Percentiles rank a stretch among this genome's conserved stretches.
phyloP scores from a whole-genome alignment of 805 yeast species.

The Saturnispora galanensis region DNA sequence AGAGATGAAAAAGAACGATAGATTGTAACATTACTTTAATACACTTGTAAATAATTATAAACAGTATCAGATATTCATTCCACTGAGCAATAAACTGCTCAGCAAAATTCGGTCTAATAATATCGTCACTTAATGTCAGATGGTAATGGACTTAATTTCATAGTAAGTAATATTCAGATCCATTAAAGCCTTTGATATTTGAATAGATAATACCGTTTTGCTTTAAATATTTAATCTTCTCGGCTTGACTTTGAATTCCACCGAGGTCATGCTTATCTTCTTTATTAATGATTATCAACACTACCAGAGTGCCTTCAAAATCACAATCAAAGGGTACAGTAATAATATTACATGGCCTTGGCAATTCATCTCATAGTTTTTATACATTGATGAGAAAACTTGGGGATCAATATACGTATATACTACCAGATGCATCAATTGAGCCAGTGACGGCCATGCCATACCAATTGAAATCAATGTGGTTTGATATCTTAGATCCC shows the following conservation, averaged over 20 bases:
- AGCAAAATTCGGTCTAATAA: no score
- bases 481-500: conserved; percentile 72
- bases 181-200: no score
- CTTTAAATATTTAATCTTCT: no score
- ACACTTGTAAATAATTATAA: no score
- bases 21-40: no score
- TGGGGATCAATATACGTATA: conserved; percentile 46
- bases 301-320: conserved; percentile 1
- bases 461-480: conserved; percentile 62
- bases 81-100: no score
- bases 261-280: neutral
- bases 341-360: conserved; percentile 80
- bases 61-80: no score
- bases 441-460: conserved; percentile 58
- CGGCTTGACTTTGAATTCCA: neutral
- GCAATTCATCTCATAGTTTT: conserved; percentile 41
- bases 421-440: conserved; percentile 85
- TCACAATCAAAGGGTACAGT: conserved; percentile 27
- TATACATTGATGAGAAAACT: neutral
- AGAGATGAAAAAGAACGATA: neutral
- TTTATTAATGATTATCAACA: conserved; percentile 3
- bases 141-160: neutral
- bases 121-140: no score
- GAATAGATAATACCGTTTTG: no score
- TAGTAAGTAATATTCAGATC: no score